Evolutionary conservation across 2,329 filamentous ascomycete genomes (phyloP).

Genomic region (Diaporthe sp.): DNA sequence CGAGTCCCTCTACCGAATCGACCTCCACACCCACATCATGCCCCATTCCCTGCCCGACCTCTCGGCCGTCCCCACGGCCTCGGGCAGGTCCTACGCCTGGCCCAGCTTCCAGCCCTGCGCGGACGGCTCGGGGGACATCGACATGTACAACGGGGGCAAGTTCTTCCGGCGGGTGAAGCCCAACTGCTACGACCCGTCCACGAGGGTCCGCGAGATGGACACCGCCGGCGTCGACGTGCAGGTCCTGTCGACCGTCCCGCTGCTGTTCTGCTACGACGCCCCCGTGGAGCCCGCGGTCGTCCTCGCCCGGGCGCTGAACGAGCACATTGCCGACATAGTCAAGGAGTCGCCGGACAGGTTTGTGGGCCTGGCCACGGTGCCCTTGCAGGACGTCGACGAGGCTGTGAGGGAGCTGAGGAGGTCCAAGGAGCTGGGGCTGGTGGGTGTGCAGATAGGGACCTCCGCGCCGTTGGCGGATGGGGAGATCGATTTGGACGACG

Average conservation of each 20-base stretch:
- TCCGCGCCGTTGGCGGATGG: conserved; percentile 45
- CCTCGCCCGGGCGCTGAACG: conserved; percentile 51
- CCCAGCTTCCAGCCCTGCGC: conserved; percentile 47
- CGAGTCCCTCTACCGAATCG: conserved; percentile 51
- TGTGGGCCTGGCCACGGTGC: conserved; percentile 52
- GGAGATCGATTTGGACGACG: conserved; percentile 50
- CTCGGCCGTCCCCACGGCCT: conserved; percentile 59
- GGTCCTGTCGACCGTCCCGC: conserved; percentile 53
- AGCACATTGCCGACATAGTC: conserved; percentile 50
- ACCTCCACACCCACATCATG: conserved; percentile 56
- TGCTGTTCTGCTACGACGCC: conserved; percentile 55
- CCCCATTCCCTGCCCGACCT: conserved; percentile 55
- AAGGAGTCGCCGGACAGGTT: conserved; percentile 47
- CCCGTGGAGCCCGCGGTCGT: conserved; percentile 46
- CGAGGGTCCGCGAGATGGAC: conserved; percentile 52
- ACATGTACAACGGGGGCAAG: conserved; percentile 52
- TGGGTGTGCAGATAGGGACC: conserved; percentile 53
- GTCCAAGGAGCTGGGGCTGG: conserved; percentile 46
- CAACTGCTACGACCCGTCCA: conserved; percentile 50
- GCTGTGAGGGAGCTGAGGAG: conserved; percentile 50
- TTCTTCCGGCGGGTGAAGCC: conserved; percentile 53
- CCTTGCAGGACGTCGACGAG: conserved; percentile 49
- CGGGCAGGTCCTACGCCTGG: conserved; percentile 54
- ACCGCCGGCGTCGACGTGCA: conserved; percentile 53
- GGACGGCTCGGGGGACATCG: conserved; percentile 46